These are phyloP conservation scores for Purpureocillium takamizusanense DNA, from an alignment of 2,329 filamentous ascomycete species.

Conservation along the genomic window DNA sequence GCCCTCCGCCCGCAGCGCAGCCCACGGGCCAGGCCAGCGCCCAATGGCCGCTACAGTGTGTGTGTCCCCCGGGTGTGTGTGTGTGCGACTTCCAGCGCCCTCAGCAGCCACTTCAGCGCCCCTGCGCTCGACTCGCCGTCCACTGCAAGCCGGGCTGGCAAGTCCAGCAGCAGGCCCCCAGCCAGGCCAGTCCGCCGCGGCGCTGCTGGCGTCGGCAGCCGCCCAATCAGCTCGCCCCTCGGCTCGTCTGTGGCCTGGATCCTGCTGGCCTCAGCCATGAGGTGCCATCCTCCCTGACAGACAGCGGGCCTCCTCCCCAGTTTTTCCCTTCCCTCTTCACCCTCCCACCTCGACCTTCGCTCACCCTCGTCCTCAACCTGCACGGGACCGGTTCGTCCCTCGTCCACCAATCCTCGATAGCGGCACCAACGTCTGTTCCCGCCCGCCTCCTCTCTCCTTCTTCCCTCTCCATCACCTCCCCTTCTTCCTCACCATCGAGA, in stretches of 20 bases:
- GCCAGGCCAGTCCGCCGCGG: too few relatives aligned
- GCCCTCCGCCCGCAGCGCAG: background rate
- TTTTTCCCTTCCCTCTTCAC: background rate
- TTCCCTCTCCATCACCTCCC: background rate
- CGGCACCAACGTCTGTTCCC: background rate
- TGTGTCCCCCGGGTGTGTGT: too few relatives aligned
- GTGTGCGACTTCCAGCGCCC: too few relatives aligned
- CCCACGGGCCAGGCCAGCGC: too few relatives aligned
- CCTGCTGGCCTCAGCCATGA: background rate
- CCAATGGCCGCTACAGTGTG: background rate
- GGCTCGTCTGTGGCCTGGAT: background rate
- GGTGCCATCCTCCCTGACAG: background rate
- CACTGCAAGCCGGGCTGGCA: too few relatives aligned
- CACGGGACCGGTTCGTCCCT: background rate
- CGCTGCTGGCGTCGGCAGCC: background rate
- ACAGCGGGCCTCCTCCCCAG: too few relatives aligned
- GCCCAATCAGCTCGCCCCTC: constrained; percentile 1
- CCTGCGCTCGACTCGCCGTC: too few relatives aligned
- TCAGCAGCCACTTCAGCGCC: too few relatives aligned
- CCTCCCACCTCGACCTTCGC: background rate
- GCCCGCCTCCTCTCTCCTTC: background rate
- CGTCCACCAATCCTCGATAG: background rate
- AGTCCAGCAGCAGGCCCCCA: too few relatives aligned
- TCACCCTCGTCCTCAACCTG: too few relatives aligned
- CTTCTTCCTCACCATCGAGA: background rate